Evolutionary conservation across 345 rosid genomes (phyloP).

Genomic region (Murraya paniculata): DNA sequence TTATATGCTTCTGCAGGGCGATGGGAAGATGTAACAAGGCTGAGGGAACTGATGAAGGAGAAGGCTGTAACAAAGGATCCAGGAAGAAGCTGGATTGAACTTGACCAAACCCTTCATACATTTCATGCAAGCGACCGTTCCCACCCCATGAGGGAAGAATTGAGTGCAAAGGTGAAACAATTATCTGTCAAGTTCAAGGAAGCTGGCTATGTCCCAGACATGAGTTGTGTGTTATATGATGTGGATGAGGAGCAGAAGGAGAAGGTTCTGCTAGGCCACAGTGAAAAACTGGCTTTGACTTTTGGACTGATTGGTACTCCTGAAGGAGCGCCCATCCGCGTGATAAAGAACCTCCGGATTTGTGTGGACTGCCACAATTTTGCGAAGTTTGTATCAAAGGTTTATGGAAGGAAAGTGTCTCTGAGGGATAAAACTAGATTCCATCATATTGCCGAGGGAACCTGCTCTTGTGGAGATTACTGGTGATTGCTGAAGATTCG

Average conservation of each 20-base stretch:
- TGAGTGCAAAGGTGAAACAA: slow-evolving; percentile 49
- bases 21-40: slow-evolving; percentile 72
- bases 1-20: slow-evolving; percentile 78
- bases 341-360: slow-evolving; percentile 77
- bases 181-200: slow-evolving; percentile 57
- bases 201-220: slow-evolving; percentile 77
- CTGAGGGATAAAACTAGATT: slow-evolving; percentile 81
- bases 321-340: slow-evolving; percentile 48
- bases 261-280: slow-evolving; percentile 74
- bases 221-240: slow-evolving; percentile 74
- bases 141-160: slow-evolving; percentile 78
- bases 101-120: slow-evolving; percentile 63
- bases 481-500: slow-evolving; percentile 45
- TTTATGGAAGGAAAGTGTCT: slow-evolving; percentile 51
- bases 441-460: slow-evolving; percentile 57
- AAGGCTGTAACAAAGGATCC: slow-evolving; percentile 82
- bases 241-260: slow-evolving; percentile 95
- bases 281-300: slow-evolving; percentile 86
- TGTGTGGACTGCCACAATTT: slow-evolving; percentile 92
- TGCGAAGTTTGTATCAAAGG: slow-evolving; percentile 66
- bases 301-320: slow-evolving; percentile 60
- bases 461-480: slow-evolving; percentile 81
- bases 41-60: slow-evolving; percentile 65
- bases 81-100: slow-evolving; percentile 84
- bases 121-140: slow-evolving; percentile 76